Conservation (phyloP, 192 early-diverging fungal genomes). For the Entomortierella lignicola region DNA sequence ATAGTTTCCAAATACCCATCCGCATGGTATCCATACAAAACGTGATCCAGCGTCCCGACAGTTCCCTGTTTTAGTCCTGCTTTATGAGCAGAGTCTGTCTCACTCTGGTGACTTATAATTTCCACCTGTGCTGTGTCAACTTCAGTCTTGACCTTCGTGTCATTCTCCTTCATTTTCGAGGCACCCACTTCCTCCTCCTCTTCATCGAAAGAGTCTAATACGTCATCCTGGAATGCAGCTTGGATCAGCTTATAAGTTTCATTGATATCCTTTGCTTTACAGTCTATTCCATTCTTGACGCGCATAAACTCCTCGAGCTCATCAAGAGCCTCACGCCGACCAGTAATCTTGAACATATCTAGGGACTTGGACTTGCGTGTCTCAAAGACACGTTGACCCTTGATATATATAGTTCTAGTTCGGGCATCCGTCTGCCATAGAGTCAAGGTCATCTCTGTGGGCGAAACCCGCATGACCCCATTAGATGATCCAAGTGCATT, state of each 20-base stretch:
- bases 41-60: neutral
- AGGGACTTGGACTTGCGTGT: conserved; percentile 31
- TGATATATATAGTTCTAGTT: conserved; percentile 11
- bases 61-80: neutral
- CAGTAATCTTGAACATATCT: conserved; percentile 39
- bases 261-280: conserved; percentile 18
- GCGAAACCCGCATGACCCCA: conserved; percentile 20
- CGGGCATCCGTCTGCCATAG: conserved; percentile 42
- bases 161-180: neutral
- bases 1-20: conserved; percentile 20
- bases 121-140: too few species aligned
- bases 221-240: conserved; percentile 27
- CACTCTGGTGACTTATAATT: too few species aligned
- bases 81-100: neutral
- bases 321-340: conserved; percentile 21
- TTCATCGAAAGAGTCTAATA: neutral
- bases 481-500: conserved; percentile 20
- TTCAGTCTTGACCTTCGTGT: neutral
- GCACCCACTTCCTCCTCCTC: conserved; percentile 5
- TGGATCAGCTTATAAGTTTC: conserved; percentile 28
- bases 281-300: conserved; percentile 32
- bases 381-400: conserved; percentile 22
- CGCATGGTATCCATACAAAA: neutral
- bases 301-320: conserved; percentile 42
- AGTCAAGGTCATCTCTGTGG: conserved; percentile 25